phyloP scores from a whole-genome alignment of 2,329 filamentous ascomycete genomes.

The Cercospora nicotianae region DNA sequence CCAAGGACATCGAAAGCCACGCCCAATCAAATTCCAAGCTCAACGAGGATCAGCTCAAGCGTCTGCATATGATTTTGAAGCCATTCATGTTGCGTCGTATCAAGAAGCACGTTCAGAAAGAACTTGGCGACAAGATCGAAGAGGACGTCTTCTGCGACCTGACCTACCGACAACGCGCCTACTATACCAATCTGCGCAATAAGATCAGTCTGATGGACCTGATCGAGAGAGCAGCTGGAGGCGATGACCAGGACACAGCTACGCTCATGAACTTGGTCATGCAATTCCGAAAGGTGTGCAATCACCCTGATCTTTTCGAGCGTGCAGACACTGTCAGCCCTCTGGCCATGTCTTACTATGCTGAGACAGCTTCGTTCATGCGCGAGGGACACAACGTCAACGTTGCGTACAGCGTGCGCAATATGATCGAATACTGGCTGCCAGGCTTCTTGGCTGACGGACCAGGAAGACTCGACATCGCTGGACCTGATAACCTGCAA shows the following conservation, averaged over 20 bases:
- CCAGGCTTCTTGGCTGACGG: conserved; percentile 82
- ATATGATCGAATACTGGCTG: conserved; percentile 77
- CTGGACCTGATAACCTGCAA: conserved; percentile 69
- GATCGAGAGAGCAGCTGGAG: conserved; percentile 92
- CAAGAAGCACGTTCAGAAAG: conserved; percentile 99
- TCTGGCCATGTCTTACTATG: conserved; percentile 79
- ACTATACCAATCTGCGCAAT: conserved; percentile 89
- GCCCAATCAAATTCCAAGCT: conserved; percentile 99
- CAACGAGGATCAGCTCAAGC: conserved; percentile 95
- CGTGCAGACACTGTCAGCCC: conserved; percentile 88
- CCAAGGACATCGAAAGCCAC: conserved; percentile 95
- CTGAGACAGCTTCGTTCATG: conserved; percentile 92
- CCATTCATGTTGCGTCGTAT: conserved; percentile 99
- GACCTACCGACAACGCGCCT: conserved; percentile 91
- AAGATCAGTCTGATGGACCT: conserved; percentile 99
- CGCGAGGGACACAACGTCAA: conserved; percentile 79
- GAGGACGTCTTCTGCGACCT: conserved; percentile 94
- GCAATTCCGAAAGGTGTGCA: conserved; percentile 99
- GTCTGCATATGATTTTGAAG: conserved; percentile 97
- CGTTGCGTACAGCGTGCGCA: conserved; percentile 85
- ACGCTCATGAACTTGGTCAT: conserved; percentile 99
- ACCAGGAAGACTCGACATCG: conserved; percentile 71
- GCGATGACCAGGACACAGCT: conserved; percentile 90
- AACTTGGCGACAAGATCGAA: conserved; percentile 98
- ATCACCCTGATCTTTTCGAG: conserved; percentile 96